Conservation (phyloP, 225 moss, liverwort and hornwort species). For the Polytrichum formosum region DNA sequence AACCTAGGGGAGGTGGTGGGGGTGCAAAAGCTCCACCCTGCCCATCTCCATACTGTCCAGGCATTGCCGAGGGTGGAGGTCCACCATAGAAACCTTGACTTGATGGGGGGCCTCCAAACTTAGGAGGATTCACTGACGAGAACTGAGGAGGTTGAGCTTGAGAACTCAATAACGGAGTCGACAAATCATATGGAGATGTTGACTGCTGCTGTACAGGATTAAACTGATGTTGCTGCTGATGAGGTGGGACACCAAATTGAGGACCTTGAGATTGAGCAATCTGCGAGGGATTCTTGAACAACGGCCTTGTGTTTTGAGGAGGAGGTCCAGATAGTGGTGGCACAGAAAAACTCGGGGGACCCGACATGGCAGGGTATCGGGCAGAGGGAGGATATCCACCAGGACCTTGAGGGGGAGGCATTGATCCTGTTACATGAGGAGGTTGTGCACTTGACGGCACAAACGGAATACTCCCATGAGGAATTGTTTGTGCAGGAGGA, state of each 20-base stretch:
- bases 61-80: slow-evolving; percentile 39
- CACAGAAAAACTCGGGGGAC: slow-evolving; percentile 15
- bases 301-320: slow-evolving; percentile 27
- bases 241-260: slow-evolving; percentile 9
- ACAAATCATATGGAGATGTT: background rate
- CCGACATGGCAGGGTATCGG: slow-evolving; percentile 21
- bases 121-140: slow-evolving; percentile 17
- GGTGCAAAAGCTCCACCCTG: slow-evolving; percentile 44
- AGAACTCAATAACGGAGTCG: slow-evolving; percentile 15
- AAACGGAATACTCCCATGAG: slow-evolving; percentile 15
- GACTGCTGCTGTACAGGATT: slow-evolving; percentile 35
- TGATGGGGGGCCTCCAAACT: slow-evolving; percentile 29
- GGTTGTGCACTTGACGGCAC: slow-evolving; percentile 20
- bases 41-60: slow-evolving; percentile 45
- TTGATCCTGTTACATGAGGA: slow-evolving; percentile 13
- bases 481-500: slow-evolving; percentile 16
- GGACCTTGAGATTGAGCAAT: slow-evolving; percentile 21
- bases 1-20: slow-evolving; percentile 46
- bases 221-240: slow-evolving; percentile 23
- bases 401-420: slow-evolving; percentile 20
- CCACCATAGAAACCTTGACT: slow-evolving; percentile 61
- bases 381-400: slow-evolving; percentile 22
- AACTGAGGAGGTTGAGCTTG: slow-evolving; percentile 34
- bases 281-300: slow-evolving; percentile 31
- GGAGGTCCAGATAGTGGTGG: slow-evolving; percentile 32